These are phyloP conservation scores for Tricharina praecox DNA, from an alignment of 495 filamentous ascomycete genomes.

Conservation along the genomic window DNA sequence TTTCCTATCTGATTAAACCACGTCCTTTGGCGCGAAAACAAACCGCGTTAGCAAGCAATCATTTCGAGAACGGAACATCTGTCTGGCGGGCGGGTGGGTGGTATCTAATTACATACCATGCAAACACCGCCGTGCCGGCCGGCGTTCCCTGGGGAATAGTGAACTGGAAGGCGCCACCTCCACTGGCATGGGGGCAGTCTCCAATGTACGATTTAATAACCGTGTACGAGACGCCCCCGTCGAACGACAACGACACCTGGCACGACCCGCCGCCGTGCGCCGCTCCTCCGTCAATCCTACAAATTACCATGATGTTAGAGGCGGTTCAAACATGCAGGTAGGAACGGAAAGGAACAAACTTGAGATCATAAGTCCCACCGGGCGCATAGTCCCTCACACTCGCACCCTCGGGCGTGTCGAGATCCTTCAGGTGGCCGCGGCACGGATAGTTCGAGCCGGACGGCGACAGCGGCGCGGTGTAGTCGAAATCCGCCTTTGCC, in stretches of 20 bases:
- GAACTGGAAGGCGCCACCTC: conserved; percentile 34
- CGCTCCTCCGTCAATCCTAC: conserved; percentile 29
- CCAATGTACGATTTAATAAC: conserved; percentile 49
- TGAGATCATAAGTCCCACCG: conserved; percentile 31
- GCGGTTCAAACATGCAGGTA: background rate
- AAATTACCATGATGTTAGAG: background rate
- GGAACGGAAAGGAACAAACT: conserved; percentile 13
- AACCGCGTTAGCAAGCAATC: too few species aligned
- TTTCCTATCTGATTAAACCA: conserved; percentile 61
- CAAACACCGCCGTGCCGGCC: conserved; percentile 40
- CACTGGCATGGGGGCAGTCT: conserved; percentile 32
- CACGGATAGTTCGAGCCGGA: conserved; percentile 37
- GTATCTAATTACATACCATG: conserved; percentile 39
- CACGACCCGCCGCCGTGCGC: conserved; percentile 49
- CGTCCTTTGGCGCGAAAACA: too few species aligned
- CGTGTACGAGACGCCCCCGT: conserved; percentile 38
- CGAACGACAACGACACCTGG: conserved; percentile 45
- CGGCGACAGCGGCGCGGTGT: conserved; percentile 34
- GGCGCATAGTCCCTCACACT: conserved; percentile 33
- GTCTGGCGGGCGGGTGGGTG: too few species aligned
- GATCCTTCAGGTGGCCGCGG: conserved; percentile 36
- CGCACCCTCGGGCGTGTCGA: conserved; percentile 26
- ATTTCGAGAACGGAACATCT: too few species aligned
- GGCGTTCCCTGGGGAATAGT: conserved; percentile 33
- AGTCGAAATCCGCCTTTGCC: conserved; percentile 34